Percentiles rank a stretch among this genome's conserved stretches.
phyloP scores from a whole-genome alignment of 768 basidiomycete genomes.

The Calocera cornea region DNA sequence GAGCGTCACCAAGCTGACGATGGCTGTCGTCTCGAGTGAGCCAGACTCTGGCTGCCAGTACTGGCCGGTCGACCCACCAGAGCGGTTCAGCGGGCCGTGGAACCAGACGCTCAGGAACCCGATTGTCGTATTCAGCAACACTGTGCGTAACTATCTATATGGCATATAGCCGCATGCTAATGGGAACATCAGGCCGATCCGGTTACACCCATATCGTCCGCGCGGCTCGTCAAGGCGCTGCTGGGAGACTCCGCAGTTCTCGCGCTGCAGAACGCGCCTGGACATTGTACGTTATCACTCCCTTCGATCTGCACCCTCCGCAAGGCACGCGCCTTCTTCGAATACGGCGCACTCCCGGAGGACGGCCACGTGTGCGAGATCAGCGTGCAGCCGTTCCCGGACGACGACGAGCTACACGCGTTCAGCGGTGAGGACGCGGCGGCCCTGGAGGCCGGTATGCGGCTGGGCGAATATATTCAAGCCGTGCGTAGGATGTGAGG shows the following conservation, averaged over 20 bases:
- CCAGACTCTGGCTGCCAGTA: slow-evolving; percentile 17
- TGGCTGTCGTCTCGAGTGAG: slow-evolving; percentile 5
- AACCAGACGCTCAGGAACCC: slow-evolving; percentile 20
- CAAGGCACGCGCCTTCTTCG: neutral
- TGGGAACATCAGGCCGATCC: neutral
- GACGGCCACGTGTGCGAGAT: neutral
- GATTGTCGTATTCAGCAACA: slow-evolving; percentile 23
- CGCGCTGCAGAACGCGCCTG: neutral
- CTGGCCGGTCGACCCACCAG: slow-evolving; percentile 15
- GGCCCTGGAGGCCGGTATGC: too few species aligned
- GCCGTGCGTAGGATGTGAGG: too few species aligned
- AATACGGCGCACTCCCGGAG: neutral
- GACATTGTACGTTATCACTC: neutral
- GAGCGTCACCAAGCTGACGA: slow-evolving; percentile 8
- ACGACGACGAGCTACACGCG: too few species aligned
- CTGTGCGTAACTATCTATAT: slow-evolving; percentile 6
- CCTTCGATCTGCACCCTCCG: neutral
- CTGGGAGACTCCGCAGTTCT: neutral
- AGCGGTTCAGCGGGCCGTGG: slow-evolving; percentile 22
- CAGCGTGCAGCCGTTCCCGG: too few species aligned
- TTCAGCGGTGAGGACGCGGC: too few species aligned
- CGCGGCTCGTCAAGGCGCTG: neutral
- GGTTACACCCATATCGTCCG: neutral
- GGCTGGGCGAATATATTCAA: too few species aligned
- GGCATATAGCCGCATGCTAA: neutral